These are phyloP conservation scores for Pseudocercospora pini-densiflorae DNA, from an alignment of 2,329 filamentous ascomycete genomes.

Conservation along the genomic window DNA sequence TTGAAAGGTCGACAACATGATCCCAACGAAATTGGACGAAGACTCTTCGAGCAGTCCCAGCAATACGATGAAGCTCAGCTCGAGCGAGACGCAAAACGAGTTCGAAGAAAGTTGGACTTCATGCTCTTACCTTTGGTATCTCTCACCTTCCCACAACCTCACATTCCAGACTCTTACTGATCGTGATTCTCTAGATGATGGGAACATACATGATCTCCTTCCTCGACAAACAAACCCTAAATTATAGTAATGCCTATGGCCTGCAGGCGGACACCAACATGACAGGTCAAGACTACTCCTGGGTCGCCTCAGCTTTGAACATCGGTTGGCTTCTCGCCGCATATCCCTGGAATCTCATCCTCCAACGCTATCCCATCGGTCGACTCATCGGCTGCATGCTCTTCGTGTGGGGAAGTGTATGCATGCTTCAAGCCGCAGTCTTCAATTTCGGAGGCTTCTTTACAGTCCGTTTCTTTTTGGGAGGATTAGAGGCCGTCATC, in stretches of 20 bases:
- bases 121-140: slow-evolving; percentile 53
- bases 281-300: slow-evolving; percentile 47
- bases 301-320: slow-evolving; percentile 51
- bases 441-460: slow-evolving; percentile 41
- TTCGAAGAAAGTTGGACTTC: slow-evolving; percentile 52
- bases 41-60: slow-evolving; percentile 16
- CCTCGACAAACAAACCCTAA: slow-evolving; percentile 30
- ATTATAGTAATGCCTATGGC: slow-evolving; percentile 22
- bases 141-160: too few species aligned
- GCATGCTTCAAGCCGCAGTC: slow-evolving; percentile 39
- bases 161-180: too few species aligned
- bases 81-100: slow-evolving; percentile 47
- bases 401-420: slow-evolving; percentile 39
- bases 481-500: slow-evolving; percentile 39
- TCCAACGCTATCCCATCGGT: slow-evolving; percentile 23
- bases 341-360: slow-evolving; percentile 43
- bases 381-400: slow-evolving; percentile 25
- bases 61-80: slow-evolving; percentile 37
- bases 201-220: slow-evolving; percentile 48
- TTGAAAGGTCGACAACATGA: slow-evolving; percentile 14
- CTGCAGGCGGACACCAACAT: slow-evolving; percentile 32
- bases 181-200: slow-evolving; percentile 41
- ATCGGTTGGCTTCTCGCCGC: slow-evolving; percentile 52
- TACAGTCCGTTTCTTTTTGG: slow-evolving; percentile 43
- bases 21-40: slow-evolving; percentile 18